These are phyloP conservation scores for Chenopodium album DNA, from an alignment of 148 eudicot genomes.

Conservation along the genomic window DNA sequence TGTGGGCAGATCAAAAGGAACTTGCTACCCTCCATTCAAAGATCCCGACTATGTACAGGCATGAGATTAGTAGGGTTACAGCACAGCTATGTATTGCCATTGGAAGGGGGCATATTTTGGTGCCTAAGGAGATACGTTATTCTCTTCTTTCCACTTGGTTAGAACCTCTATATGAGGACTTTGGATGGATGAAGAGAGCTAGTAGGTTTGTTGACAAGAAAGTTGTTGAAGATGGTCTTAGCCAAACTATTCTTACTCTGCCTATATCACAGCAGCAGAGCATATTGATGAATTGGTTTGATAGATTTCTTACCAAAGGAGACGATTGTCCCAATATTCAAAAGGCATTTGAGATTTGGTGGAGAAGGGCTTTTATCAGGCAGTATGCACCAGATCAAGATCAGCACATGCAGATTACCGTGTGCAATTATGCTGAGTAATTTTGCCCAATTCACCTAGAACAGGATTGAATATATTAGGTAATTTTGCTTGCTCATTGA, in stretches of 20 bases:
- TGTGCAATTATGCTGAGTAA: slow-evolving; percentile 54
- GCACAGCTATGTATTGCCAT: slow-evolving; percentile 83
- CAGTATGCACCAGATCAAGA: slow-evolving; percentile 52
- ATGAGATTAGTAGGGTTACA: slow-evolving; percentile 82
- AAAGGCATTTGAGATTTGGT: slow-evolving; percentile 94
- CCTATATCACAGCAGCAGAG: slow-evolving; percentile 71
- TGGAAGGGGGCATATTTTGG: slow-evolving; percentile 75
- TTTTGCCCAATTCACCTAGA: slow-evolving; percentile 3
- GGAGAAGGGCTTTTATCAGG: slow-evolving; percentile 87
- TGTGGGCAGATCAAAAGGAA: slow-evolving; percentile 91
- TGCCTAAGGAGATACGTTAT: slow-evolving; percentile 67
- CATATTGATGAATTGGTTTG: slow-evolving; percentile 79
- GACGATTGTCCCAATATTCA: slow-evolving; percentile 95
- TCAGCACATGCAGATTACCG: slow-evolving; percentile 65
- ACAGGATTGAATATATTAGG: slow-evolving; percentile 30
- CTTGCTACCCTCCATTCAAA: slow-evolving; percentile 81
- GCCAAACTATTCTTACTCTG: slow-evolving; percentile 84
- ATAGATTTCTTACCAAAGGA: slow-evolving; percentile 78
- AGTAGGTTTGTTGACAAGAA: slow-evolving; percentile 66
- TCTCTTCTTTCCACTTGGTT: slow-evolving; percentile 81
- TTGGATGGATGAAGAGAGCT: slow-evolving; percentile 83
- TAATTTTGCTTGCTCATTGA: slow-evolving; percentile 17
- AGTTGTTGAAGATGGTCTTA: slow-evolving; percentile 75
- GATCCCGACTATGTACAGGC: slow-evolving; percentile 81
- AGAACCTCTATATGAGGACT: slow-evolving; percentile 85